Evolutionary conservation across 257 asterid genomes (phyloP), one percentile per base, ranked within the genome.

Genomic region (Scutellaria galericulata): DNA sequence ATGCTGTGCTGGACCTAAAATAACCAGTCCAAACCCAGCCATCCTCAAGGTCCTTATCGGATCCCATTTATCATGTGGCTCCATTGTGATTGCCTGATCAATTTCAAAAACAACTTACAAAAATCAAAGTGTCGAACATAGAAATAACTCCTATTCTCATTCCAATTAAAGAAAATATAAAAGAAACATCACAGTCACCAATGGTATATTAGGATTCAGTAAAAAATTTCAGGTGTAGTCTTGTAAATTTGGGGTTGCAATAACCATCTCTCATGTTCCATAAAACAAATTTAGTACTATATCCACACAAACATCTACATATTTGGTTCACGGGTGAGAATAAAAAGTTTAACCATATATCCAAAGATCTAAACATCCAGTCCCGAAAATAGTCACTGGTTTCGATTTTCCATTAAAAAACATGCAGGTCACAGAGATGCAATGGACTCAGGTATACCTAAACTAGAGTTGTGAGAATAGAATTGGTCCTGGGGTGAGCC

Each of bases 1-100:
- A 83, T 93, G 98, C 78, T 90, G 96, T 7, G 89, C 55, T 0
- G 96, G 86, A 20, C 98, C 98, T 75, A 91, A 83, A 62, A 93
- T 69, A 41, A 89, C 13, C 83, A 93, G 72, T 78, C 97, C 98
- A 82, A 78, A 91, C 3, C 80, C 87, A 42, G 94, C 92, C 89
- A 93, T 91, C 70, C 96, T 86, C 72, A 83, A 56, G 20, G 96
- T 86, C 84, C 98, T 83, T 54, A 78, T 24, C 3, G 83, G 70
- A 72, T 93, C 87, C 71, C 90, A 80, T 35, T 84, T 46, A 74
- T 82, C 92, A 4, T 84, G 56, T 57, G 83, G 71, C 65, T 80
- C 77, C 92, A 85, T 81, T 5, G 96, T 84, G 73, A 88, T 80
- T 78, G 75, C 63, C 98, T 93, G 87, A 54, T 58, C 71, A 76